Conservation (phyloP, 805 yeast genomes). For the Saturnispora gosingensis region DNA sequence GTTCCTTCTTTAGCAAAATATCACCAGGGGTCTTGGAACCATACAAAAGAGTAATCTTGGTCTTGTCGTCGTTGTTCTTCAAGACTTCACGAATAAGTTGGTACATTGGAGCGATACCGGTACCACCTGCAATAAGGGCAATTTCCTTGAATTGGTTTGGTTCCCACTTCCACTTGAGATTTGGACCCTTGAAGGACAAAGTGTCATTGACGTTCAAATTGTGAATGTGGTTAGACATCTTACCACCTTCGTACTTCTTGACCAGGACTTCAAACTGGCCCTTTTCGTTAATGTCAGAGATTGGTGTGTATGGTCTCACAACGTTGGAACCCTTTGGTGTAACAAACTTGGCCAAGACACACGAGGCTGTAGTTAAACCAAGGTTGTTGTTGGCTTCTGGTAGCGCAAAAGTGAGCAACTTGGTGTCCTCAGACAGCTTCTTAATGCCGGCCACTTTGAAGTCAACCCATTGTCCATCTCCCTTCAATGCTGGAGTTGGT, state of each 20-base stretch:
- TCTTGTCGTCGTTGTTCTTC: constrained; percentile 76
- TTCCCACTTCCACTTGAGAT: constrained; percentile 82
- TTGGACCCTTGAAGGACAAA: constrained; percentile 88
- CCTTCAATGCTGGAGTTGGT: constrained; percentile 40
- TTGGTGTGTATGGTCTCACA: constrained; percentile 85
- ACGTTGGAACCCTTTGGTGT: constrained; percentile 81
- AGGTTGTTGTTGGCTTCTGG: constrained; percentile 56
- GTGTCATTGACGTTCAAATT: constrained; percentile 69
- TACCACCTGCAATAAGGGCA: constrained; percentile 88
- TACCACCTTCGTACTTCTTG: constrained; percentile 87
- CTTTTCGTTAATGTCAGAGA: constrained; percentile 53
- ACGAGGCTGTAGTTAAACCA: constrained; percentile 75
- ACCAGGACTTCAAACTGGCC: constrained; percentile 76
- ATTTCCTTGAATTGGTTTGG: constrained; percentile 76
- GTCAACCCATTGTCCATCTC: constrained; percentile 65
- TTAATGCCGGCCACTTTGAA: constrained; percentile 42
- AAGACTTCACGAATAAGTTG: constrained; percentile 75
- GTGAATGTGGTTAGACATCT: constrained; percentile 68
- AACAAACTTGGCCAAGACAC: constrained; percentile 69
- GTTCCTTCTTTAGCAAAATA: constrained; percentile 67
- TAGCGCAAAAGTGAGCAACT: constrained; percentile 60
- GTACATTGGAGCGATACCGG: constrained; percentile 93
- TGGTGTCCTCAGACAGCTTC: constrained; percentile 54
- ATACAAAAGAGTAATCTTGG: constrained; percentile 74
- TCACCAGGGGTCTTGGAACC: constrained; percentile 75